These are phyloP conservation scores for Termitomyces sp. DNA, from an alignment of 768 basidiomycete species.

Conservation along the genomic window DNA sequence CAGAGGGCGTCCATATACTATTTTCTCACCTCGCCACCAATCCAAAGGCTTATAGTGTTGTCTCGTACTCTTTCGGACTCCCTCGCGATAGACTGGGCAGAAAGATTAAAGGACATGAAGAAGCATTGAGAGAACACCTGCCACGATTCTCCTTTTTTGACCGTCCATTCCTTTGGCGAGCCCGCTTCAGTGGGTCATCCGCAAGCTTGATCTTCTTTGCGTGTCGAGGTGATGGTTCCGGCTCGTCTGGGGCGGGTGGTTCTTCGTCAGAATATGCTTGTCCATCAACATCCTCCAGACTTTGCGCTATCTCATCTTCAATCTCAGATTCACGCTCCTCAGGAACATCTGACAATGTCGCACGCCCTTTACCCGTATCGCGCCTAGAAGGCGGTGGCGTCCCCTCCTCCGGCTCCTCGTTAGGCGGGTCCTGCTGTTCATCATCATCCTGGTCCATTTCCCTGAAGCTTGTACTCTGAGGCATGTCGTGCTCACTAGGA, in stretches of 20 bases:
- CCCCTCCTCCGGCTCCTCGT: constrained; percentile 22
- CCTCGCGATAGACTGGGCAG: constrained; percentile 34
- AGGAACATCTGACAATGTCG: constrained; percentile 25
- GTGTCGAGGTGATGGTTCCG: constrained; percentile 21
- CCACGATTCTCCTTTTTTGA: constrained; percentile 38
- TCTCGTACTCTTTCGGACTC: constrained; percentile 68
- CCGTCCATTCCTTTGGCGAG: constrained; percentile 17
- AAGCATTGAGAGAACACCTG: constrained; percentile 13
- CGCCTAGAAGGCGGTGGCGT: too few species aligned
- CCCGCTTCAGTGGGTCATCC: constrained; percentile 17
- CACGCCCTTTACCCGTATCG: constrained; percentile 13
- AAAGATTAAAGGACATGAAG: neutral
- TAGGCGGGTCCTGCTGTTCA: constrained; percentile 33
- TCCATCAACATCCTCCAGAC: constrained; percentile 30
- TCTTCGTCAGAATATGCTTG: constrained; percentile 25
- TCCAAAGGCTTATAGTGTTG: constrained; percentile 71
- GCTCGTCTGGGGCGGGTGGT: constrained; percentile 23
- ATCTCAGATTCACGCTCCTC: constrained; percentile 38
- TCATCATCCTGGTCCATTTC: constrained; percentile 46
- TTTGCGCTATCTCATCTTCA: constrained; percentile 39
- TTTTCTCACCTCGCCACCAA: constrained; percentile 90
- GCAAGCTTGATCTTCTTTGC: constrained; percentile 31
- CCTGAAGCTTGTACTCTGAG: constrained; percentile 36
- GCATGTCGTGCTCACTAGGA: constrained; percentile 18
- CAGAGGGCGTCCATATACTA: constrained; percentile 64